These are phyloP conservation scores for Tillandsia leiboldiana DNA, from an alignment of 176 grass and related monocot genomes.

Conservation along the genomic window DNA sequence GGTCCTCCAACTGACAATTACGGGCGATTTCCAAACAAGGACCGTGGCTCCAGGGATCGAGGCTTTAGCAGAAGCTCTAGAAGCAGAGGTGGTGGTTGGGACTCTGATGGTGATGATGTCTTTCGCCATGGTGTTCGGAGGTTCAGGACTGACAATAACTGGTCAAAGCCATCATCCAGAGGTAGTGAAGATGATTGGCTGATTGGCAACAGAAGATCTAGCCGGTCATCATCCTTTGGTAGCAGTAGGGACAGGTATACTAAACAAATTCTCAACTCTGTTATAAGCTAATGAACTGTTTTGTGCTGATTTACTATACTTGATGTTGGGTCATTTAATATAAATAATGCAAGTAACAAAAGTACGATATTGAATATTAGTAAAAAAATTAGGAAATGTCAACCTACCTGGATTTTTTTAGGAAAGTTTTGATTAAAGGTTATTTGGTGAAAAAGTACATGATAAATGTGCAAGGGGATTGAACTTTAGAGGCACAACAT, in stretches of 20 bases:
- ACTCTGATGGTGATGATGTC: constrained; percentile 40
- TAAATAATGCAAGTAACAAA: too few species aligned
- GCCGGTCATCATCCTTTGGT: constrained; percentile 42
- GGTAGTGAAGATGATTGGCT: constrained; percentile 31
- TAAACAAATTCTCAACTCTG: not conserved
- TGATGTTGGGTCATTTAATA: not conserved
- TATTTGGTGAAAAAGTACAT: too few species aligned
- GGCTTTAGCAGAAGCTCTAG: constrained; percentile 32
- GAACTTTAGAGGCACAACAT: too few species aligned
- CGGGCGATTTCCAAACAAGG: constrained; percentile 58
- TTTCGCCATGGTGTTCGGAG: constrained; percentile 49
- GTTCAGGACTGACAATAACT: constrained; percentile 43
- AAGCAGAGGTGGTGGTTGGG: constrained; percentile 35
- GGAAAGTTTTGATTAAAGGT: too few species aligned
- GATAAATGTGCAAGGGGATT: too few species aligned
- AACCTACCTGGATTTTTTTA: too few species aligned
- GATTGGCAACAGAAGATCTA: constrained; percentile 41
- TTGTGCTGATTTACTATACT: not conserved
- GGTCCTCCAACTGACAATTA: constrained; percentile 63
- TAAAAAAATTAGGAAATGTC: too few species aligned
- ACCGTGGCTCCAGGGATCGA: constrained; percentile 40
- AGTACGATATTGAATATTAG: too few species aligned
- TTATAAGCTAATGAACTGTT: not conserved
- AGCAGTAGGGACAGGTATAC: constrained; percentile 46
- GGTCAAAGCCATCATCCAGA: constrained; percentile 17